phyloP scores from a whole-genome alignment of 345 rosid species.

The Brassica juncea region DNA sequence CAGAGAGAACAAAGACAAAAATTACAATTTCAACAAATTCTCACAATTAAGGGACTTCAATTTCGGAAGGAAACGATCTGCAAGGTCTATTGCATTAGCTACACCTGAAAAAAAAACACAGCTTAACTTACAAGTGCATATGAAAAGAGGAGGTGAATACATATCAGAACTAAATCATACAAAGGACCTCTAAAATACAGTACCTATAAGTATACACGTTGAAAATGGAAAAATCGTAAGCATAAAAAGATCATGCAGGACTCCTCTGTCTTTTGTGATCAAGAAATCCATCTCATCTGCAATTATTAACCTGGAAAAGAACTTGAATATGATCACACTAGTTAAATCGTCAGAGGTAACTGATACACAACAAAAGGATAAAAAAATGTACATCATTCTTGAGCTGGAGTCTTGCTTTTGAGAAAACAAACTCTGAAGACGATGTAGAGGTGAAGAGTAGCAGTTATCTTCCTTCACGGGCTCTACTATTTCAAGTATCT shows the following conservation, averaged over 20 bases:
- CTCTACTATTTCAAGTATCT: slow-evolving; percentile 54
- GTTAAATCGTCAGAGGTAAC: not conserved
- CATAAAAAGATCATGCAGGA: slow-evolving; percentile 89
- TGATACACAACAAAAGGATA: not conserved
- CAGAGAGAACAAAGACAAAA: not conserved
- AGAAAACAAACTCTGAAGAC: slow-evolving; percentile 68
- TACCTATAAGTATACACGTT: slow-evolving; percentile 83
- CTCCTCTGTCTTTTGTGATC: slow-evolving; percentile 74
- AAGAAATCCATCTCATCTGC: slow-evolving; percentile 91
- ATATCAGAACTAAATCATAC: slow-evolving; percentile 15
- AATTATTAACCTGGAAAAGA: slow-evolving; percentile 59
- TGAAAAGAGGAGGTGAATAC: slow-evolving; percentile 33
- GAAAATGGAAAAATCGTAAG: slow-evolving; percentile 81
- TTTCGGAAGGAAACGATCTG: slow-evolving; percentile 85
- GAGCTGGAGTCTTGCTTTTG: slow-evolving; percentile 45
- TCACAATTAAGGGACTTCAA: slow-evolving; percentile 71
- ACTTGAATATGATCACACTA: not conserved
- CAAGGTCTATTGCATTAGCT: slow-evolving; percentile 86
- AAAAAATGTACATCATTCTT: slow-evolving; percentile 65
- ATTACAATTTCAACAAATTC: slow-evolving; percentile 4
- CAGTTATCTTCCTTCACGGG: slow-evolving; percentile 38
- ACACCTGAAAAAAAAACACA: slow-evolving; percentile 49
- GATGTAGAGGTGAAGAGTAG: slow-evolving; percentile 53
- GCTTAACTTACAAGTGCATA: not conserved
- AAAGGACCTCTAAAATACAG: not conserved